Base-by-base conservation (phyloP, 1,284 basidiomycete species). In the Puccinia polysora region DNA sequence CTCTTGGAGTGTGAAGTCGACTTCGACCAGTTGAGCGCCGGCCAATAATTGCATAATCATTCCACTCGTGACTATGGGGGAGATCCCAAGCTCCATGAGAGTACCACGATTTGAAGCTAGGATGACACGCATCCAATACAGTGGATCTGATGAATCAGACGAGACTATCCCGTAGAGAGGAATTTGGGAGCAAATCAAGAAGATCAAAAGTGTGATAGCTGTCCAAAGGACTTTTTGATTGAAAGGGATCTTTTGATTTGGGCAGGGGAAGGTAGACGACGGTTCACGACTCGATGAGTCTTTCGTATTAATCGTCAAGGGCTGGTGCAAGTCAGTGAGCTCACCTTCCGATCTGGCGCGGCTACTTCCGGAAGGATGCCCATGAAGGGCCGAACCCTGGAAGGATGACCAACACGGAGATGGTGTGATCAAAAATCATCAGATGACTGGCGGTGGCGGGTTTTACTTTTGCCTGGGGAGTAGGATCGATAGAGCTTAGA, bases 31-130 rank as follows among this genome's bases (percentile, higher is more conserved):
- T 82, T 94, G 97, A 64, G 96, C 95, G 74, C 95, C 95, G 20
- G 95, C 94, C 75, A 98, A 85, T 62, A 98, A 87, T 82, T 98
- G 95, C 91, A 98, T 97, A 82, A 97, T 97, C 95, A 97, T 98
- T 78, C 95, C 95, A 52, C 88, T 90, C 14, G 95, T 98, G 79
- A 98, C 88, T 80, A 97, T 96, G 72, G 96, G 95, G 56, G 88
- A 94, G 78, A 97, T 97, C 77, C 96, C 95, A 74, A 98, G 87
- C 82, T 98, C 95, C 95, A 97, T 98, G 74, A 98, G 88, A 0
- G 95, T 98, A 76, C 95, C 95, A 75, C 96, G 86, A 83, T 97
- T 98, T 10, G 92, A 96, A 40, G 96, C 95, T 74, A 97, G 86
- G 82, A 98, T 97, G 82, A 94, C 94, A 83, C 95, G 89, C 88